Base-by-base conservation (phyloP, 2,329 filamentous ascomycete species). In the Pyrenophora graminea region DNA sequence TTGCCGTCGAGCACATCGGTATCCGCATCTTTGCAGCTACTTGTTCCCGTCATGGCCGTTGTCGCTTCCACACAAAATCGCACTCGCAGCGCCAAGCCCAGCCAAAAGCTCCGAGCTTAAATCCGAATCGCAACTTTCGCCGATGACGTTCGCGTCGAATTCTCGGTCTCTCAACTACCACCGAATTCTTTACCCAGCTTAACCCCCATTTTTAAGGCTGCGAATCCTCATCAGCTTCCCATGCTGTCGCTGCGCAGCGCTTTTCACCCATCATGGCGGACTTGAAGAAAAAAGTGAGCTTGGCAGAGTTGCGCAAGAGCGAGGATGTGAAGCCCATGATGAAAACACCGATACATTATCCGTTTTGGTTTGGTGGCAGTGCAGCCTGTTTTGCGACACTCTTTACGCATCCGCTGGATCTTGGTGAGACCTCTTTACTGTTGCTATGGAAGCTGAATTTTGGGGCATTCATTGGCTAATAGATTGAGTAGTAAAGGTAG, bases 401-500 rank as follows among this genome's bases (percentile, higher is more conserved):
- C 63, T 89, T 96, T 41, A 97, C 93, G 25, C 93, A 97, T 80
- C 93, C 93, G 42, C 80, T 97, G 69, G 92, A 97, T 82, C 81
- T 97, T 59, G 85, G 91, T 95, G 82, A 74, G 87, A 54, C 53
- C 36, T 42, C 27, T 21, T n/a, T n/a, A 31, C 49, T 17, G n/a
- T 17, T 19, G n/a, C 23, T 47, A 3, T 27, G 17, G 17, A 3
- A 33, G 18, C 27, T 17, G 9, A 44, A 10, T 12, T 17, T 6
- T 31, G 21, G 23, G 36, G 6, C 4, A 13, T 18, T 18, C 17
- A 2, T n/a, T 49, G 58, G 51, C 73, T 77, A 60, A 77, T 56
- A 32, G 13, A 31, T 8, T 19, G 36, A 32, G 49, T 52, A 78
- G 77, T 79, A 43, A 79, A 79, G 74, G 77, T 79, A 77, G 31